A percentile compares a stretch with the other conserved stretches of the same genome.
phyloP scores from a whole-genome alignment of 202 grass and related monocot species.

The Panicum virgatum region DNA sequence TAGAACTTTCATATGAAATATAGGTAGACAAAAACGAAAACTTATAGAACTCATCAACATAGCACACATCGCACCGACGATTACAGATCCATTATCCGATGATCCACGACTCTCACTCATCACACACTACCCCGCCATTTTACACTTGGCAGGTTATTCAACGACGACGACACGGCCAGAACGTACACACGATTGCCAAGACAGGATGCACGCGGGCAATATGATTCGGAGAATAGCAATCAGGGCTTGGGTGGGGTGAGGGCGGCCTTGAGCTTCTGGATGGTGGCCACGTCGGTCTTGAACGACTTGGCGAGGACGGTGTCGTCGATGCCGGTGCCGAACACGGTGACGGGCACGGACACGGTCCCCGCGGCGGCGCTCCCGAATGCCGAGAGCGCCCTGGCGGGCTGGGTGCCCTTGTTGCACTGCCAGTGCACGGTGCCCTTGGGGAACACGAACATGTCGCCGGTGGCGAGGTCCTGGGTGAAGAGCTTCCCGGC shows the following conservation, averaged over 20 bases:
- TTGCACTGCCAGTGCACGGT: slow-evolving; percentile 55
- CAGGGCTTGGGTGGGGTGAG: slow-evolving; percentile 14
- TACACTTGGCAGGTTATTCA: slow-evolving; percentile 1
- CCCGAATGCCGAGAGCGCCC: slow-evolving; percentile 39
- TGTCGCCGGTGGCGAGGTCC: slow-evolving; percentile 30
- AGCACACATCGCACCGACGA: background rate
- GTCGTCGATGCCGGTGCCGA: slow-evolving; percentile 42
- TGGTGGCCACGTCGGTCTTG: slow-evolving; percentile 43
- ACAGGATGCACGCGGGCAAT: background rate
- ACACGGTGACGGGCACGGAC: slow-evolving; percentile 28
- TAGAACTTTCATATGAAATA: background rate
- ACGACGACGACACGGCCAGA: background rate
- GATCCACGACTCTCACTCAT: background rate
- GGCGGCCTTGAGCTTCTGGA: slow-evolving; percentile 43
- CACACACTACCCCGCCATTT: background rate
- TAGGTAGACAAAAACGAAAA: background rate
- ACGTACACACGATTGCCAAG: background rate
- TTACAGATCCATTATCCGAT: background rate
- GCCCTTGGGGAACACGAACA: slow-evolving; percentile 56
- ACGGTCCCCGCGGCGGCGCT: slow-evolving; percentile 42
- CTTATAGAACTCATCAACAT: background rate
- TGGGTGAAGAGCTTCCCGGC: slow-evolving; percentile 37
- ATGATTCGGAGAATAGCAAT: background rate
- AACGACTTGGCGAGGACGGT: slow-evolving; percentile 45
- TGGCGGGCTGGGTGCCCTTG: background rate